These are phyloP conservation scores for Scheffersomyces segobiensis DNA, from an alignment of 1,139 yeast species.

Conservation along the genomic window DNA sequence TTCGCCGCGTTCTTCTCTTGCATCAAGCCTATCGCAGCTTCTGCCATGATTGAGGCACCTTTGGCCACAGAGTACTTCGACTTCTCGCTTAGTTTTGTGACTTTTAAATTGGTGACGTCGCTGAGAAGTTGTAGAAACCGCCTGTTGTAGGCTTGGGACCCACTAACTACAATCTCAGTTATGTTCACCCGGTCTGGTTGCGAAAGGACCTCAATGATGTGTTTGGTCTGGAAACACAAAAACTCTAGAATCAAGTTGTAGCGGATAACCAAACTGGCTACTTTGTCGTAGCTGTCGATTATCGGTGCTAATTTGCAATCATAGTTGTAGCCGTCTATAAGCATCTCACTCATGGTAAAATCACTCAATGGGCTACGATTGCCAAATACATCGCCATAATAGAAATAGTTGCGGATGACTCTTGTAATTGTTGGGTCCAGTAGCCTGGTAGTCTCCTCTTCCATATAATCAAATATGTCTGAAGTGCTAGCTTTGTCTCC, in stretches of 20 bases:
- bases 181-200: conserved; percentile 13
- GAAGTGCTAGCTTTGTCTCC: conserved; percentile 1
- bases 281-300: conserved; percentile 4
- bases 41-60: conserved; percentile 39
- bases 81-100: conserved; percentile 17
- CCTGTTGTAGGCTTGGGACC: conserved; percentile 52
- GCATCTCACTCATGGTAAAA: conserved; percentile 47
- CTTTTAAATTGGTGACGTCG: conserved; percentile 20
- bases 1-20: background rate
- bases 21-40: conserved; percentile 8
- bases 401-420: conserved; percentile 36
- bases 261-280: conserved; percentile 29
- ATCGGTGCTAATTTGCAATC: conserved; percentile 6
- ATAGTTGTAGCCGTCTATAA: conserved; percentile 46
- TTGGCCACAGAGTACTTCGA: conserved; percentile 32
- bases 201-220: conserved; percentile 33
- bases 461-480: conserved; percentile 26
- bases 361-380: conserved; percentile 57
- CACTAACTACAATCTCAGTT: conserved; percentile 39
- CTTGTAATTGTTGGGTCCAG: conserved; percentile 20
- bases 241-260: conserved; percentile 52
- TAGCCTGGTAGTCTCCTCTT: conserved; percentile 15
- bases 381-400: conserved; percentile 57
- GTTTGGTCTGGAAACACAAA: conserved; percentile 49
- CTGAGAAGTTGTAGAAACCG: conserved; percentile 38